phyloP scores from a whole-genome alignment of 129 eudicot genomes.

The Flaveria robusta region DNA sequence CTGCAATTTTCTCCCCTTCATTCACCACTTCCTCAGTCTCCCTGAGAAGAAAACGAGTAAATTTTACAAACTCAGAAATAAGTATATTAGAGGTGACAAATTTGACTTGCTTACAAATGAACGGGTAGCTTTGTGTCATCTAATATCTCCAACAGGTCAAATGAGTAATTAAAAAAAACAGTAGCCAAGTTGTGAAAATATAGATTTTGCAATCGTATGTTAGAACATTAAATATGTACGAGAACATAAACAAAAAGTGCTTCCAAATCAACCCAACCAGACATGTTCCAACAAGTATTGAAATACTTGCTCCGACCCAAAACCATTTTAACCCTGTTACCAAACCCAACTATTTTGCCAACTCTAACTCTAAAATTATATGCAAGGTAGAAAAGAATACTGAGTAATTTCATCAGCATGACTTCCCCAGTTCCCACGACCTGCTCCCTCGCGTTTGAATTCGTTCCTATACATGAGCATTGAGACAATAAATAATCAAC shows the following conservation, averaged over 20 bases:
- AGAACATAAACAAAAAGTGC: background rate
- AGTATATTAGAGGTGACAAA: background rate
- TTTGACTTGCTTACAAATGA: background rate
- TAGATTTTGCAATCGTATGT: background rate
- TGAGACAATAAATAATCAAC: background rate
- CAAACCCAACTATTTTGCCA: slow-evolving; percentile 1
- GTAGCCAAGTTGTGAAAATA: background rate
- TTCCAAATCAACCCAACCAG: background rate
- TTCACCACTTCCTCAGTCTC: slow-evolving; percentile 56
- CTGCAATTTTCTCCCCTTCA: slow-evolving; percentile 64
- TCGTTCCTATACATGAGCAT: slow-evolving; percentile 50
- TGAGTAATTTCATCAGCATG: slow-evolving; percentile 61
- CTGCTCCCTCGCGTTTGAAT: slow-evolving; percentile 81
- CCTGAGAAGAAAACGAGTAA: slow-evolving; percentile 36
- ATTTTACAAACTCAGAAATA: background rate
- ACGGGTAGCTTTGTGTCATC: background rate
- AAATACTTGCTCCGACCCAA: background rate
- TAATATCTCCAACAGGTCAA: background rate
- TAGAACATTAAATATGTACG: background rate
- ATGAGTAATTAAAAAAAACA: background rate
- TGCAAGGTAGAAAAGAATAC: slow-evolving; percentile 30
- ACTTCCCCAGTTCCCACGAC: slow-evolving; percentile 95
- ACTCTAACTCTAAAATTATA: background rate
- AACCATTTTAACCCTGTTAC: background rate
- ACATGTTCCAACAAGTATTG: background rate